These are phyloP conservation scores for Ciborinia camelliae DNA, from an alignment of 2,329 filamentous ascomycete genomes.

Conservation along the genomic window DNA sequence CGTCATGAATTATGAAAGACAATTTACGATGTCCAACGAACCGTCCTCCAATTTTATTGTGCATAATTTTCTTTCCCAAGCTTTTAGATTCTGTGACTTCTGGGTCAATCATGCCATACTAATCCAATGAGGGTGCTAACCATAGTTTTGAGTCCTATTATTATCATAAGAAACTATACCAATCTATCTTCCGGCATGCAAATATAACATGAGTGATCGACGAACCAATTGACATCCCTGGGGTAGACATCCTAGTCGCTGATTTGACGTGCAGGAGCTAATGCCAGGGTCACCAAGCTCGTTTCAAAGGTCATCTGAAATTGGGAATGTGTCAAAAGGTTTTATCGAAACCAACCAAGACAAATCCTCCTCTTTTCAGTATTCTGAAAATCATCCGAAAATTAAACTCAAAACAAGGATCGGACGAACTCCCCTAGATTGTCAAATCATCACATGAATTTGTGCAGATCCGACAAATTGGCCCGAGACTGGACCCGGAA, in stretches of 20 bases:
- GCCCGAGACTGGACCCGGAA: background rate
- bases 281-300: constrained; percentile 5
- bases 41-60: background rate
- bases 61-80: background rate
- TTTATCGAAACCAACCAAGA: background rate
- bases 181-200: background rate
- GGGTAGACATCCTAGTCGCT: background rate
- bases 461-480: background rate
- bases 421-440: background rate
- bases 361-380: background rate
- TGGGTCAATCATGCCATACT: background rate
- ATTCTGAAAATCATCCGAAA: background rate
- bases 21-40: constrained; percentile 15
- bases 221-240: background rate
- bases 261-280: constrained; percentile 11
- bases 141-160: background rate
- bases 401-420: constrained; percentile 13
- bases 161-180: background rate
- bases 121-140: background rate
- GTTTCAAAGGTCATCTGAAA: constrained; percentile 16
- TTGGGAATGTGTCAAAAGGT: constrained; percentile 8
- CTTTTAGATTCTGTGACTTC: background rate
- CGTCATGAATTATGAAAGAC: constrained; percentile 21
- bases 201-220: background rate
- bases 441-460: background rate